phyloP scores from a whole-genome alignment of 176 grass and related monocot genomes.

The Triticum turgidum region DNA sequence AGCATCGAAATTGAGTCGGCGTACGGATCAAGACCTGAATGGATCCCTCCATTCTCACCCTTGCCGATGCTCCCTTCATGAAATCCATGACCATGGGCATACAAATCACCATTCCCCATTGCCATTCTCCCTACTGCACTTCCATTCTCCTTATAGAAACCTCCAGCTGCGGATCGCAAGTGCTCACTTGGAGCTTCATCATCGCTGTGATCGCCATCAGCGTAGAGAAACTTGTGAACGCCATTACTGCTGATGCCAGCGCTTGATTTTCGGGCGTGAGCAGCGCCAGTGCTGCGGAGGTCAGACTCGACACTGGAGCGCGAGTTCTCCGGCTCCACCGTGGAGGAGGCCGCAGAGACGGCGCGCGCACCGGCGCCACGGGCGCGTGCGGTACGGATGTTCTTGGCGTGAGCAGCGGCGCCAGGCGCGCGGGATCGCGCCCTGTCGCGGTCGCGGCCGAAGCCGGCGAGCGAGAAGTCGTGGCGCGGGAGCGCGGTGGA shows the following conservation, averaged over 20 bases:
- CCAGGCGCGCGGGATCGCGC: constrained; percentile 32
- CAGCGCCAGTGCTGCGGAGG: constrained; percentile 30
- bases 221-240: constrained; percentile 51
- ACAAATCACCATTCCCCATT: constrained; percentile 36
- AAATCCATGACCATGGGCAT: constrained; percentile 21
- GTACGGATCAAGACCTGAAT: constrained; percentile 52
- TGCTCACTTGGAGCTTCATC: constrained; percentile 47
- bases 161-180: constrained; percentile 21
- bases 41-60: constrained; percentile 43
- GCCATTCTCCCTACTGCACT: constrained; percentile 23
- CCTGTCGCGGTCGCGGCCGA: constrained; percentile 48
- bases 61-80: constrained; percentile 38
- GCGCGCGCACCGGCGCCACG: constrained; percentile 28
- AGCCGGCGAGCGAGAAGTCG: constrained; percentile 41
- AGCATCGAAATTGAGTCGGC: constrained; percentile 51
- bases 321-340: constrained; percentile 66
- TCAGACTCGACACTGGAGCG: constrained; percentile 62
- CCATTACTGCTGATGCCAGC: constrained; percentile 45
- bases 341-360: background rate
- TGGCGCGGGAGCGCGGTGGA: constrained; percentile 46
- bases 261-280: constrained; percentile 9
- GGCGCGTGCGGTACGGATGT: constrained; percentile 24
- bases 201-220: constrained; percentile 55
- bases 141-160: constrained; percentile 58
- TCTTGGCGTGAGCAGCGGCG: constrained; percentile 29